Conservation (phyloP, 257 asterid species). For the Euphrasia confusa region DNA sequence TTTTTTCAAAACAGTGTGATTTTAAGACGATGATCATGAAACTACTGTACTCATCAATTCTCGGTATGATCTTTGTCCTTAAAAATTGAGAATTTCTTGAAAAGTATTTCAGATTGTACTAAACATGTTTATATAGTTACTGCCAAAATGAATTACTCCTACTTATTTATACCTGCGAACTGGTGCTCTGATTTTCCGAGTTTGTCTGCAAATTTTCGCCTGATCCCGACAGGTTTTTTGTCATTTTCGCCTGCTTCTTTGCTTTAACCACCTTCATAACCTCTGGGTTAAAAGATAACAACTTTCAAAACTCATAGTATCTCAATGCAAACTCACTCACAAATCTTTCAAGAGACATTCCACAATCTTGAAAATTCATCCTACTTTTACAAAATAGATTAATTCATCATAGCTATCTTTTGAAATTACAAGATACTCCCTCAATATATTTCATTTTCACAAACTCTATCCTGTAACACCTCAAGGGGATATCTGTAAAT, state of each 20-base stretch:
- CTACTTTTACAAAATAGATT: not conserved
- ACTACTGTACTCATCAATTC: not conserved
- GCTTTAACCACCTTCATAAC: slow-evolving; percentile 85
- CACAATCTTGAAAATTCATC: not conserved
- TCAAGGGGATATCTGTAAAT: not conserved
- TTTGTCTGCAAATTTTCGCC: slow-evolving; percentile 31
- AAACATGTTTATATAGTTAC: slow-evolving; percentile 12
- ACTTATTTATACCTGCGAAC: slow-evolving; percentile 33
- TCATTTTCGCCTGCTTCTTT: slow-evolving; percentile 63
- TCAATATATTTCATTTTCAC: not conserved
- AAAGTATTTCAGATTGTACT: not conserved
- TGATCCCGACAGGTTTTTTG: slow-evolving; percentile 38
- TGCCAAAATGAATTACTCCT: slow-evolving; percentile 13
- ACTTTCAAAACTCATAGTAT: not conserved
- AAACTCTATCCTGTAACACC: not conserved
- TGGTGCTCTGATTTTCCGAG: slow-evolving; percentile 31
- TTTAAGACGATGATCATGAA: slow-evolving; percentile 3
- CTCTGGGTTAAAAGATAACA: slow-evolving; percentile 40
- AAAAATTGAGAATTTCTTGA: not conserved
- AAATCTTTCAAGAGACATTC: no score
- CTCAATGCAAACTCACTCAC: no score
- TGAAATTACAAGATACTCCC: not conserved
- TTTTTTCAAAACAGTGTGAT: slow-evolving; percentile 4
- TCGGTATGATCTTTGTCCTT: not conserved
- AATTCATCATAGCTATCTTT: not conserved